phyloP scores from a whole-genome alignment of 768 basidiomycete species.

The Melanogaster broomeanus region DNA sequence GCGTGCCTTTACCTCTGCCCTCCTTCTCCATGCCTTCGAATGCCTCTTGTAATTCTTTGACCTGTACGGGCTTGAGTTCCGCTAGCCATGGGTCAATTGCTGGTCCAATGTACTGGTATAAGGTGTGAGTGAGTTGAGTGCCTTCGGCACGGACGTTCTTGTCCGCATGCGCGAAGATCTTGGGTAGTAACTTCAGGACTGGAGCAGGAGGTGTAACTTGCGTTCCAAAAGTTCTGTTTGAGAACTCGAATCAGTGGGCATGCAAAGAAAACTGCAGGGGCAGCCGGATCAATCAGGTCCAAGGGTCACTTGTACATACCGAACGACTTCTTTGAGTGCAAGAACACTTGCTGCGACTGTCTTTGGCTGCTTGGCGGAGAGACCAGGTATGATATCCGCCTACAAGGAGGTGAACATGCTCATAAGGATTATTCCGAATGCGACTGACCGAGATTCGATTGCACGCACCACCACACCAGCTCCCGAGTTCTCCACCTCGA shows the following conservation, averaged over 20 bases:
- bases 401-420: conserved; percentile 38
- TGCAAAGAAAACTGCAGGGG: background rate
- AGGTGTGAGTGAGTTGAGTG: conserved; percentile 62
- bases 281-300: background rate
- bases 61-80: conserved; percentile 95
- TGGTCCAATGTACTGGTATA: conserved; percentile 87
- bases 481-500: conserved; percentile 90
- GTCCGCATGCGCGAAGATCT: conserved; percentile 93
- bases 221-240: conserved; percentile 78
- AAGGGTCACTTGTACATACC: conserved; percentile 48
- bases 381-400: conserved; percentile 80
- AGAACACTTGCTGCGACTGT: conserved; percentile 77
- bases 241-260: too few relatives aligned
- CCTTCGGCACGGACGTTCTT: conserved; percentile 96
- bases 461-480: conserved; percentile 84
- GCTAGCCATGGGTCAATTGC: conserved; percentile 82
- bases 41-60: conserved; percentile 91
- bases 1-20: conserved; percentile 80
- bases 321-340: conserved; percentile 81
- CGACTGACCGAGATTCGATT: conserved; percentile 27
- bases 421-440: conserved; percentile 19
- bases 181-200: conserved; percentile 84
- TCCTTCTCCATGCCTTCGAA: conserved; percentile 84
- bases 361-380: conserved; percentile 94
- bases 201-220: conserved; percentile 73